Conservation (phyloP, 345 rosid species). For the Bretschneidera sinensis region DNA sequence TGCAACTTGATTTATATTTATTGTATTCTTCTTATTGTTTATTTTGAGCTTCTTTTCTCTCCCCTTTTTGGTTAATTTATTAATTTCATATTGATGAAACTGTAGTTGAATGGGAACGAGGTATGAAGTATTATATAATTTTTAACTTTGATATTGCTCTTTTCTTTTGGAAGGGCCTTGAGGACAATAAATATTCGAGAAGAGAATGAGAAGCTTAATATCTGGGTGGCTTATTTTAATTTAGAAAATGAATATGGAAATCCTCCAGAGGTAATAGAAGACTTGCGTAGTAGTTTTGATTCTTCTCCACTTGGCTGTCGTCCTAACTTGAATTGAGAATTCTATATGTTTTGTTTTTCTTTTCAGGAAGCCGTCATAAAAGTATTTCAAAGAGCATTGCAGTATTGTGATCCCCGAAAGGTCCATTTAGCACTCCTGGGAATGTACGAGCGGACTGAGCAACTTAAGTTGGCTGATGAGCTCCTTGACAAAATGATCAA, state of each 20-base stretch:
- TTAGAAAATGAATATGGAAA: constrained; percentile 90
- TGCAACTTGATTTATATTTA: too few relatives aligned
- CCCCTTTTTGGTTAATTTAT: background rate
- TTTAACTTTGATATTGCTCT: background rate
- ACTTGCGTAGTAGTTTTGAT: background rate
- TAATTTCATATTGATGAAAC: background rate
- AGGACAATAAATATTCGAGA: constrained; percentile 79
- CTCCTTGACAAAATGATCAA: constrained; percentile 70
- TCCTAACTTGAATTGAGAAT: background rate
- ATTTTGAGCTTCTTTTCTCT: background rate
- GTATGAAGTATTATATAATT: background rate
- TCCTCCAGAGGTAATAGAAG: constrained; percentile 71
- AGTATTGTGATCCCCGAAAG: constrained; percentile 78
- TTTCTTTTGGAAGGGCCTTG: constrained; percentile 63
- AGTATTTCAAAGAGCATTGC: constrained; percentile 83
- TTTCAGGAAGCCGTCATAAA: constrained; percentile 79
- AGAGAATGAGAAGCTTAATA: constrained; percentile 89
- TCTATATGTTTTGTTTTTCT: constrained; percentile 8
- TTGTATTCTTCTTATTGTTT: background rate
- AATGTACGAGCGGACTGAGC: constrained; percentile 81
- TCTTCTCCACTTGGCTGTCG: background rate
- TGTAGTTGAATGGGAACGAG: background rate
- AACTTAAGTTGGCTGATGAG: constrained; percentile 62
- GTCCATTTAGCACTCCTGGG: constrained; percentile 77
- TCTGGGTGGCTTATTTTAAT: constrained; percentile 96